Percentiles rank a stretch among this genome's conserved stretches.
phyloP scores from a whole-genome alignment of 1,284 basidiomycete genomes.

The Leccinum colubrinum region DNA sequence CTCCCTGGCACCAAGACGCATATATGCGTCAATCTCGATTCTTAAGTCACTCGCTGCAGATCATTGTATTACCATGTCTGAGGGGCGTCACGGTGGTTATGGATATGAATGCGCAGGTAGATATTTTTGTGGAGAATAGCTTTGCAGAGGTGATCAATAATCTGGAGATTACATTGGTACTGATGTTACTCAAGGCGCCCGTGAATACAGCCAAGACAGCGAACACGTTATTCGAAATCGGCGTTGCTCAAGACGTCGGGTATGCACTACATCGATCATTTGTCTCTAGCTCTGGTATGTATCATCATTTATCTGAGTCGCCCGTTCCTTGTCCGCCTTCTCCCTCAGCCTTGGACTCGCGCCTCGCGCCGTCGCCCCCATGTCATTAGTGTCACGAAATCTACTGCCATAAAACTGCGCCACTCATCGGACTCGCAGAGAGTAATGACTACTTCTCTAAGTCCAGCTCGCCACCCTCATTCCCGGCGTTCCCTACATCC shows the following conservation, averaged over 20 bases:
- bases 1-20: too few relatives aligned
- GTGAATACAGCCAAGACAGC: conserved; percentile 95
- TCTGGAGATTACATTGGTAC: conserved; percentile 90
- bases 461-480: conserved; percentile 76
- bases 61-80: conserved; percentile 90
- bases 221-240: conserved; percentile 60
- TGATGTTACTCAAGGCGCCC: conserved; percentile 91
- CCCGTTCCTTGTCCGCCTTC: conserved; percentile 12
- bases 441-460: conserved; percentile 78
- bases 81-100: conserved; percentile 68
- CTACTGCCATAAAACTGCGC: conserved; percentile 81
- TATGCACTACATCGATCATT: conserved; percentile 95
- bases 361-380: conserved; percentile 19
- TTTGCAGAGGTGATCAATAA: conserved; percentile 94
- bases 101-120: conserved; percentile 96
- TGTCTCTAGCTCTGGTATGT: too few relatives aligned
- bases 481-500: conserved; percentile 64
- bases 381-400: conserved; percentile 55
- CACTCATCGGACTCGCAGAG: conserved; percentile 74
- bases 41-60: conserved; percentile 77
- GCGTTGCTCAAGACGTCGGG: conserved; percentile 92
- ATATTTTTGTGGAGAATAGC: conserved; percentile 68
- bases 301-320: too few relatives aligned
- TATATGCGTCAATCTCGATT: too few relatives aligned
- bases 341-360: conserved; percentile 1